These are phyloP conservation scores for Vaccinium macrocarpon DNA, from an alignment of 148 eudicot species.

Conservation along the genomic window DNA sequence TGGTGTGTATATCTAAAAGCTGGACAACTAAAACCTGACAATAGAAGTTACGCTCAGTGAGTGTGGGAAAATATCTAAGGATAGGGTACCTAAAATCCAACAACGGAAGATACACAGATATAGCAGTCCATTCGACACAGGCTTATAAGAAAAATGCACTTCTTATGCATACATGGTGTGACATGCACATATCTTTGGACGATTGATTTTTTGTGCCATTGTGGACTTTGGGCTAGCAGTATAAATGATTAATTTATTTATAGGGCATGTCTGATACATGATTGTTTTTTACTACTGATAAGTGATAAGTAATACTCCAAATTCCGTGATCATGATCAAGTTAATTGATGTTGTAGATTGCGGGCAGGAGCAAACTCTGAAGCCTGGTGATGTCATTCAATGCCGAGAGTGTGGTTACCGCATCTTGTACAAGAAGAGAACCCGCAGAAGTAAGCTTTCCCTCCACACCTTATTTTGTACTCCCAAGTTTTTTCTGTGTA, in stretches of 20 bases:
- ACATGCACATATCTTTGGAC: background rate
- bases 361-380: slow-evolving; percentile 83
- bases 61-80: background rate
- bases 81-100: background rate
- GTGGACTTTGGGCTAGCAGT: background rate
- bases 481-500: background rate
- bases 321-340: background rate
- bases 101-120: background rate
- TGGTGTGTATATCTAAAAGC: background rate
- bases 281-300: background rate
- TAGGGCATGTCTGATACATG: background rate
- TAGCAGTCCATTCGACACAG: background rate
- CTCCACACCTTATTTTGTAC: background rate
- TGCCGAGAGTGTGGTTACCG: slow-evolving; percentile 89
- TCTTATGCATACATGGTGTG: background rate
- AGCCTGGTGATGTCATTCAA: slow-evolving; percentile 79
- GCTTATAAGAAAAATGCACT: background rate
- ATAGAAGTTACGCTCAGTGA: background rate
- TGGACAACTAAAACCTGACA: background rate
- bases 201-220: background rate
- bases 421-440: slow-evolving; percentile 84
- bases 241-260: background rate
- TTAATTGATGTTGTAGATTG: slow-evolving; percentile 44
- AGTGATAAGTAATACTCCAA: background rate
- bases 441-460: slow-evolving; percentile 65